Conservation (phyloP, 495 filamentous ascomycete genomes). For the Aspergillus olivimuriae region DNA sequence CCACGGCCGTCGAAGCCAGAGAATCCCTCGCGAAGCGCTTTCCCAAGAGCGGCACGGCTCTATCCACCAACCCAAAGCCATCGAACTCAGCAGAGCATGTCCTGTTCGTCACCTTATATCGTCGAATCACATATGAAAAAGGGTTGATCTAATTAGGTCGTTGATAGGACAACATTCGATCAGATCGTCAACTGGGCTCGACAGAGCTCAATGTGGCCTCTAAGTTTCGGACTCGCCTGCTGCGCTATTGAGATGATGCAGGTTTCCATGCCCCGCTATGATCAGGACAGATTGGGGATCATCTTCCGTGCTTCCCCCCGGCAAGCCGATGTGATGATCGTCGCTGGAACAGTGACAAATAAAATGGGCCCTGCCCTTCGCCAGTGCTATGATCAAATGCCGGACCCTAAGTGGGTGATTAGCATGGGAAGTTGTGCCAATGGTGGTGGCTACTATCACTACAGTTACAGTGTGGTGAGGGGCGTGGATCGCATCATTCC, state of each 20-base stretch:
- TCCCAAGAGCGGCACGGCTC: not conserved
- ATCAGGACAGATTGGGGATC: conserved; percentile 86
- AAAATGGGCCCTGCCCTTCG: conserved; percentile 91
- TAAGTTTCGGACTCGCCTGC: conserved; percentile 90
- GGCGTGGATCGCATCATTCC: conserved; percentile 88
- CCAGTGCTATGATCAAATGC: conserved; percentile 95
- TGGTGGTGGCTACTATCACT: conserved; percentile 91
- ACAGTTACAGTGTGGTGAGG: conserved; percentile 81
- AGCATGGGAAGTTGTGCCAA: conserved; percentile 90
- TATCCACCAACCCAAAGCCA: not conserved
- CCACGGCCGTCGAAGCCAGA: not conserved
- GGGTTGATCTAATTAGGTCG: not conserved
- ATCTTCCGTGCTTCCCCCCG: conserved; percentile 91
- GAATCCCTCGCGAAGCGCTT: not conserved
- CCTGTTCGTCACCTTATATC: not conserved
- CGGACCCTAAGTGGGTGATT: conserved; percentile 86
- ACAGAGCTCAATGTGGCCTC: conserved; percentile 83
- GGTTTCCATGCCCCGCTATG: conserved; percentile 85
- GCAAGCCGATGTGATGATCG: conserved; percentile 93
- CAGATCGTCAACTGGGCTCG: conserved; percentile 22
- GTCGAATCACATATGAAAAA: not conserved
- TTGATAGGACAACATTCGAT: conserved; percentile 4
- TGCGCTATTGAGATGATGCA: conserved; percentile 97
- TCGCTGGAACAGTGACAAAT: conserved; percentile 86
- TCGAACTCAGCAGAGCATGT: conserved; percentile 1